Evolutionary conservation across 1,284 basidiomycete species (phyloP), one percentile per base, ranked within the genome.

Genomic region (Sporisorium scitamineum): DNA sequence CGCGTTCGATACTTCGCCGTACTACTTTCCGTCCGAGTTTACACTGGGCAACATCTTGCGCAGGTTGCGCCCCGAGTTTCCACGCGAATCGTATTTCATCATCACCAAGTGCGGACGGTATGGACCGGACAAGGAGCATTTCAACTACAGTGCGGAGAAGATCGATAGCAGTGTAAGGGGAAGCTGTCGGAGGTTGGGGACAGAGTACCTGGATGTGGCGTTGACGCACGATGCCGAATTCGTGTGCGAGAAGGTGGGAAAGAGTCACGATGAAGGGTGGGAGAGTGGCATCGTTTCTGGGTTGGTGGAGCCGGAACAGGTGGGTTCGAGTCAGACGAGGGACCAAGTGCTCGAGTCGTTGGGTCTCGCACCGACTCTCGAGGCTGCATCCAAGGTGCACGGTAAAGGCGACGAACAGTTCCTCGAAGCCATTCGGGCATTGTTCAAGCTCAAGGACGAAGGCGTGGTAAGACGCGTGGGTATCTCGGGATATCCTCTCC

Each of bases 151-250:
- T 9, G 91, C 93, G 0, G 84, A 86, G 14, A 90, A 89, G 31
- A 90, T 97, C 59, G 89, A 91, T 11, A 86, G 88, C 22, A 92
- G 91, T 76, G 89, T 98, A 7, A 87, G 89, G 67, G 90, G 90
- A 66, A 93, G 92, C 81, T 87, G 96, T 41, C 87, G 88, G 63
- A 89, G 94, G 24, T 85, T 98, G 61, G 89, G 92, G 54, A 96
- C 94, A 9, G 86, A 88, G 5, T 83, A 81, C 47, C 48, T 84
- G 53, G 85, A 85, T 60, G 76, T 70, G 1, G 73, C 79, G 83
- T 85, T 94, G 80, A 88, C 97, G 39, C 96, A 99, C 84, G 96
- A 98, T 85, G 89, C 93, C 65, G 96, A 99, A 87, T 97, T 92
- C 81, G 90, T 97, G 13, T 89, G 90, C 26, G 89, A 90, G 1